Base-by-base conservation (phyloP, 495 filamentous ascomycete genomes). In the Mycothermus thermophilus region DNA sequence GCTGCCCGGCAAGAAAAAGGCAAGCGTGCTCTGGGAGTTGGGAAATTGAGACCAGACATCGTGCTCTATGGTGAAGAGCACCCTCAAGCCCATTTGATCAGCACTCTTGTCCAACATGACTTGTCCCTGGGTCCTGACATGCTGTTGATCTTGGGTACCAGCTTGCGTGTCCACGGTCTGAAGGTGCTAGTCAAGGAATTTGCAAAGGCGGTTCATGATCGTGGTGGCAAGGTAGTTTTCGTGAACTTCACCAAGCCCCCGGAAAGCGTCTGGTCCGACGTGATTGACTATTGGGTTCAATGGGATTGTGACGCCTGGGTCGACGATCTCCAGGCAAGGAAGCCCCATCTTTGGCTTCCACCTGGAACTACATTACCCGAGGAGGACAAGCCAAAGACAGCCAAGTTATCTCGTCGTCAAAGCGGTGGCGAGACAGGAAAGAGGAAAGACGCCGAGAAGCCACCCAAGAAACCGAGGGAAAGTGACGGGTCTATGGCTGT, bases 231-330 rank as follows among this genome's bases (percentile, higher is more conserved):
- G 29, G 77, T 81, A 1, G 52, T 81, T 13, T 79, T 80, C 48
- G 69, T 81, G 34, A 81, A 81, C 52, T 63, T 74, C 12, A 75
- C 76, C 0, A 77, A 75, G 34, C 75, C 76, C 0, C 60, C 77
- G 0, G 73, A 78, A 34, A 80, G 76, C 41, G 64, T 61, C 1
- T 81, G 77, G 77, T 67, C 71, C 1, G 74, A 77, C 31, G 56
- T 79, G 1, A 70, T 81, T 33, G 77, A 81, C 47, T 75, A 71
- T 28, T 79, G 74, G 66, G 64, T 81, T 2, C 64, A 74, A 19
- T 79, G 75, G 74, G 77, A 81, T 37, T 81, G 77, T 32, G 77
- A 81, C 38, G 65, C 59, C n/a, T 81, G 76, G 75, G 75, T 80
- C 10, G 52, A 58, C 16, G 69, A 76, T 35, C 48, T 80, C 38